A percentile compares a stretch with the other conserved stretches of the same genome.
Conservation (phyloP, 805 yeast genomes). For the Blastobotrys chiropterorum region DNA sequence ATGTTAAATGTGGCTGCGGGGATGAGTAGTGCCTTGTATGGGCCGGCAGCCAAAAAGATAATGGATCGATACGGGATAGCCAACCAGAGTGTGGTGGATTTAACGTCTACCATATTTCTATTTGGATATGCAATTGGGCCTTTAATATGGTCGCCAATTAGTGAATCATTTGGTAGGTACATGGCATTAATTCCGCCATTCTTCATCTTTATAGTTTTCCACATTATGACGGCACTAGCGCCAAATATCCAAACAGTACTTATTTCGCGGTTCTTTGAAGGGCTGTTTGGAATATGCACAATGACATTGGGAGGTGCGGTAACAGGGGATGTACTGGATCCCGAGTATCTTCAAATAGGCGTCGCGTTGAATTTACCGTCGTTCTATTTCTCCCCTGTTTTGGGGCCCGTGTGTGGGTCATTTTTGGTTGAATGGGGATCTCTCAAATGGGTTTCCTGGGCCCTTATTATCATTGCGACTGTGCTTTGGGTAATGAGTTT, state of each 20-base stretch:
- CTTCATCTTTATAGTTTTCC: slow-evolving; percentile 24
- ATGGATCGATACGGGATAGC: slow-evolving; percentile 50
- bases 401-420: slow-evolving; percentile 42
- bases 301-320: slow-evolving; percentile 45
- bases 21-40: slow-evolving; percentile 67
- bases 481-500: slow-evolving; percentile 30
- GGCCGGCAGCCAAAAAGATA: slow-evolving; percentile 47
- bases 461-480: slow-evolving; percentile 33
- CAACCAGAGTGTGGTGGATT: slow-evolving; percentile 46
- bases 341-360: slow-evolving; percentile 36
- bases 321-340: slow-evolving; percentile 39
- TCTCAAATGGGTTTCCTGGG: slow-evolving; percentile 46
- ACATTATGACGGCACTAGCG: slow-evolving; percentile 39
- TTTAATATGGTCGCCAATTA: background rate
- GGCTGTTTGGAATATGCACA: slow-evolving; percentile 44
- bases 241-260: slow-evolving; percentile 39
- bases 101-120: background rate
- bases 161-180: background rate
- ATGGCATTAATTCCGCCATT: background rate
- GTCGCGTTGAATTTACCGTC: slow-evolving; percentile 38
- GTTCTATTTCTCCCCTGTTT: slow-evolving; percentile 30
- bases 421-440: slow-evolving; percentile 37
- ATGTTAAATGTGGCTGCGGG: slow-evolving; percentile 47
- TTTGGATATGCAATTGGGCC: background rate
- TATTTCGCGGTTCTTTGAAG: slow-evolving; percentile 43